Percentiles rank a stretch among this genome's conserved stretches.
These are phyloP conservation scores for Emergomyces orientalis DNA, from an alignment of 2,329 filamentous ascomycete species.

Conservation along the genomic window DNA sequence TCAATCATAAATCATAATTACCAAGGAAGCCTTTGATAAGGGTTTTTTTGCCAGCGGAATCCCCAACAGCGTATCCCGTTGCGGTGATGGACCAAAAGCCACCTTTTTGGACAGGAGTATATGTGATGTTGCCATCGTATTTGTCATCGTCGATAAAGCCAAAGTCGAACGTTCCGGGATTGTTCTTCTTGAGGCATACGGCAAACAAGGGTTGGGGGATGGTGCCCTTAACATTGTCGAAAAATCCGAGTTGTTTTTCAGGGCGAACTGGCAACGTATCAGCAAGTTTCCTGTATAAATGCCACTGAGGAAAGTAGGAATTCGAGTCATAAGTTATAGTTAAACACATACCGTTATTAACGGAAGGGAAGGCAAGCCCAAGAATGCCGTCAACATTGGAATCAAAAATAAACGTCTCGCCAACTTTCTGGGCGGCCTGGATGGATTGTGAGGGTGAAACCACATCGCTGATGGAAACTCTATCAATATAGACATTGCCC, in stretches of 20 bases:
- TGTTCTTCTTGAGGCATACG: slow-evolving; percentile 53
- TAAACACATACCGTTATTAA: slow-evolving; percentile 42
- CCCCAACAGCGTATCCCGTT: slow-evolving; percentile 47
- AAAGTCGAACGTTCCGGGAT: slow-evolving; percentile 61
- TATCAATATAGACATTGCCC: slow-evolving; percentile 58
- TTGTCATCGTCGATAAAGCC: slow-evolving; percentile 57
- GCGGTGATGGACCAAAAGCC: slow-evolving; percentile 63
- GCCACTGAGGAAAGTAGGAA: not conserved
- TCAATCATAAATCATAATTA: slow-evolving; percentile 1
- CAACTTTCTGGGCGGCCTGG: slow-evolving; percentile 54
- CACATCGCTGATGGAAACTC: slow-evolving; percentile 52
- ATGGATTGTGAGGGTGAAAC: slow-evolving; percentile 54
- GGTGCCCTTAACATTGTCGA: slow-evolving; percentile 55
- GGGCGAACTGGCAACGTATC: slow-evolving; percentile 10
- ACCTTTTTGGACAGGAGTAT: slow-evolving; percentile 50
- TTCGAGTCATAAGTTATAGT: not conserved
- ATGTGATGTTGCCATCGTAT: slow-evolving; percentile 54
- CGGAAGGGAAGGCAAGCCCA: slow-evolving; percentile 49
- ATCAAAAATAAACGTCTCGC: slow-evolving; percentile 44
- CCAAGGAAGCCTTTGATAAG: slow-evolving; percentile 14
- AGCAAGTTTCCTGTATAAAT: not conserved
- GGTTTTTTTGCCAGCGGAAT: slow-evolving; percentile 16
- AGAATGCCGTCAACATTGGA: slow-evolving; percentile 50
- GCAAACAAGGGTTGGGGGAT: slow-evolving; percentile 61
- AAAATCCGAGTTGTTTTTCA: slow-evolving; percentile 56